These are phyloP conservation scores for Fragilaria crotonensis DNA, from an alignment of 108 stramenopile species.

Conservation along the genomic window DNA sequence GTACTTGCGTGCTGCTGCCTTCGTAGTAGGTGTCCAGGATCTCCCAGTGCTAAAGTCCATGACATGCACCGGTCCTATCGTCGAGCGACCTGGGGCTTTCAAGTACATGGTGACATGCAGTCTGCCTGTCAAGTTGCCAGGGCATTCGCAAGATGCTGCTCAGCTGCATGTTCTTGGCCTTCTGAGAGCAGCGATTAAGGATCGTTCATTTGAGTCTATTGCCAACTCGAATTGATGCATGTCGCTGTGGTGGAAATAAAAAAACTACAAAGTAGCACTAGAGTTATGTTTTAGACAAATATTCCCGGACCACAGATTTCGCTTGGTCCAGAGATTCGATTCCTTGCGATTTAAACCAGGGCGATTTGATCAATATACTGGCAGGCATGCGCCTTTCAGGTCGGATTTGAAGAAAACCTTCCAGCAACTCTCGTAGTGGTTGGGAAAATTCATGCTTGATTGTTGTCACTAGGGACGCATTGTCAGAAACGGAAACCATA, in stretches of 20 bases:
- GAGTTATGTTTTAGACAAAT: slow-evolving; percentile 8
- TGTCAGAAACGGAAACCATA: slow-evolving; percentile 2
- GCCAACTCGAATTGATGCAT: not conserved
- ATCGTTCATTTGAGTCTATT: not conserved
- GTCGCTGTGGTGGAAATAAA: no score
- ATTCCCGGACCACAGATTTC: slow-evolving; percentile 18
- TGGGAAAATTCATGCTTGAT: slow-evolving; percentile 22
- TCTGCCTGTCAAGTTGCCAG: not conserved
- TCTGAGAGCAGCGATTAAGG: not conserved
- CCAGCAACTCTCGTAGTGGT: not conserved
- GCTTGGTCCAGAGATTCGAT: slow-evolving; percentile 30
- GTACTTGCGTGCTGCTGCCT: not conserved
- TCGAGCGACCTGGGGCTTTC: not conserved
- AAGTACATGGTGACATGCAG: not conserved
- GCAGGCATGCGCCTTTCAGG: slow-evolving; percentile 55
- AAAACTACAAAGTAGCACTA: no score
- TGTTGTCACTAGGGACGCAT: slow-evolving; percentile 30
- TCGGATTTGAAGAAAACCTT: slow-evolving; percentile 5
- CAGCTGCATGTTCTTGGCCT: not conserved
- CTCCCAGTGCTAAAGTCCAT: not conserved
- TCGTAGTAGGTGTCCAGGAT: not conserved
- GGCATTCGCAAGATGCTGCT: not conserved
- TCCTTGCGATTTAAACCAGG: slow-evolving; percentile 44
- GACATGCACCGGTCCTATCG: not conserved
- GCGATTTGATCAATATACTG: slow-evolving; percentile 43